These are phyloP conservation scores for Diaporthe nobilis DNA, from an alignment of 2,329 filamentous ascomycete genomes.

Conservation along the genomic window DNA sequence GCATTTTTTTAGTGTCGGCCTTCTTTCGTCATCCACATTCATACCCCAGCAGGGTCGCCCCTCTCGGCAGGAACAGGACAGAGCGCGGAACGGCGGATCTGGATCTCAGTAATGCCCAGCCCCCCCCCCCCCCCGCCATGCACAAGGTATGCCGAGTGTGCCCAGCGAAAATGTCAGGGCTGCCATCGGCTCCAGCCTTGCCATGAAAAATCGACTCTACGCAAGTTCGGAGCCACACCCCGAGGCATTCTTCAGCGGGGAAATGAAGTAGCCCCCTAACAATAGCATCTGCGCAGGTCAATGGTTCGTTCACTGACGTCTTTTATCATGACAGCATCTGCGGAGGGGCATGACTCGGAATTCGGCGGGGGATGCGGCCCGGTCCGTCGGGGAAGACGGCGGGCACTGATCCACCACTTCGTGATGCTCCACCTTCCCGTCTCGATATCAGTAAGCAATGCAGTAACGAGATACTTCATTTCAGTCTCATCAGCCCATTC, in stretches of 20 bases:
- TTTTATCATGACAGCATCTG: neutral
- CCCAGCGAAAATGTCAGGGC: neutral
- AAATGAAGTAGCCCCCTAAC: too few relatives aligned
- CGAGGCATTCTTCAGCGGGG: neutral
- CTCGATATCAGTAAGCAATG: neutral
- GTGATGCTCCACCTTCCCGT: neutral
- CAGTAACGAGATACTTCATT: neutral
- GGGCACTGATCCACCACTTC: neutral
- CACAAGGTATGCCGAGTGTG: too few relatives aligned
- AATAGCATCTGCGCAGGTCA: neutral
- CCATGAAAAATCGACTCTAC: too few relatives aligned
- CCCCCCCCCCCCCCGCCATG: neutral
- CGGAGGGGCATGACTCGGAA: neutral
- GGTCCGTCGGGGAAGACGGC: neutral
- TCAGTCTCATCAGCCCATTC: too few relatives aligned
- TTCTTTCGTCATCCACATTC: neutral
- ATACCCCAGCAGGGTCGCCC: neutral
- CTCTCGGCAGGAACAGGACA: neutral
- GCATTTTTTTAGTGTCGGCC: neutral
- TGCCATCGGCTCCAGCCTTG: neutral
- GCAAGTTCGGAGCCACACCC: neutral
- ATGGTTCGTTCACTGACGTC: neutral
- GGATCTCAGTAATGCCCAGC: conserved; percentile 10
- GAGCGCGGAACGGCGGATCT: neutral
- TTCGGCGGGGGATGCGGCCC: neutral